Evolutionary conservation across 1,284 basidiomycete species (phyloP).

Genomic region (Austroboletus rostrupii): DNA sequence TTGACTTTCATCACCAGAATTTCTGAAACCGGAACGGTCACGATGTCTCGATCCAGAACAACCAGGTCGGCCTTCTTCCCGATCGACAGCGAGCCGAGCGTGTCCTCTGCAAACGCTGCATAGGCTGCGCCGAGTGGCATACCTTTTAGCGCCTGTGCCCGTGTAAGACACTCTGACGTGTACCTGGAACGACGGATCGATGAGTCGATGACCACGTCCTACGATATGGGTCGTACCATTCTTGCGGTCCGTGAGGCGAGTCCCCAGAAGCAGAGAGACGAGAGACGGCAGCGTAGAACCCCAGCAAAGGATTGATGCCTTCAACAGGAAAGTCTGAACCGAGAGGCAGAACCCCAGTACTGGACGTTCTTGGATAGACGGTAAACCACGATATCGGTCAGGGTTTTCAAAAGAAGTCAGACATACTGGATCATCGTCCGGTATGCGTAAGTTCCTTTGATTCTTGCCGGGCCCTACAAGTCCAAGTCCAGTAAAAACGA

Average conservation of each 20-base stretch:
- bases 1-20: constrained; percentile 53
- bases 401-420: constrained; percentile 20
- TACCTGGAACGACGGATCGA: constrained; percentile 46
- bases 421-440: constrained; percentile 68
- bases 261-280: constrained; percentile 64
- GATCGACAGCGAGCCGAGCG: constrained; percentile 61
- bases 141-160: constrained; percentile 73
- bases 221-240: constrained; percentile 57
- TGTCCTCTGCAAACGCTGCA: constrained; percentile 75
- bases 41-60: constrained; percentile 75
- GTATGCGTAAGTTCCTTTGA: constrained; percentile 88
- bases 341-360: constrained; percentile 60
- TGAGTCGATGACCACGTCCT: neutral
- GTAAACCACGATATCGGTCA: neutral
- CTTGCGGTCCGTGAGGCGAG: constrained; percentile 77
- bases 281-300: constrained; percentile 85
- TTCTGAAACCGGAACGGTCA: constrained; percentile 57
- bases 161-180: constrained; percentile 64
- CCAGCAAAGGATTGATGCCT: constrained; percentile 71
- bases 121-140: constrained; percentile 88
- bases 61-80: constrained; percentile 89
- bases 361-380: constrained; percentile 32
- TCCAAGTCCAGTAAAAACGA: neutral
- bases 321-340: constrained; percentile 94
- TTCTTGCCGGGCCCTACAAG: constrained; percentile 67